Base-by-base conservation (phyloP, 129 eudicot genomes). In the Calendula officinalis region DNA sequence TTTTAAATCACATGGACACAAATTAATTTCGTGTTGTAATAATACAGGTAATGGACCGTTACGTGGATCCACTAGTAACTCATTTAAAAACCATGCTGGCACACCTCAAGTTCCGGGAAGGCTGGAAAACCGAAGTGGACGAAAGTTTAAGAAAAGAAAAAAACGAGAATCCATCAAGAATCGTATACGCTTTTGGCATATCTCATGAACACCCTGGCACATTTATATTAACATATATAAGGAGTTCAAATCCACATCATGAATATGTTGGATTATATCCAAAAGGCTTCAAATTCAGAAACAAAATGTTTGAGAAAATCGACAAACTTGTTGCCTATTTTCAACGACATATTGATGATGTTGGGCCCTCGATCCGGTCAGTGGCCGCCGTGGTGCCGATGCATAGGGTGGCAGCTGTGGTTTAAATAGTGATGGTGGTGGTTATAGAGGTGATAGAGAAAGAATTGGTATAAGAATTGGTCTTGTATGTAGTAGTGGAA, bases 171-270 rank as follows among this genome's bases (percentile, higher is more conserved):
- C 99, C 99, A 38, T 80, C 77, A 75, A 88, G 95, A 72, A 94
- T 89, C 43, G 95, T 84, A 3, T 94, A 94, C 71, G 57, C 94
- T 44, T 94, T 94, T 81, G 99, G 99, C 41, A 94, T 94, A 73
- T 88, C 92, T 17, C 95, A 89, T 59, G 99, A 94, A 50, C 95
- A 94, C 63, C 99, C 99, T 4, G 99, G 99, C 52, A 83, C 94
- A 7, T 86, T 89, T 65, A 89, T 88, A 17, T 67, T 94, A 27
- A 94, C 99, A 7, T 94, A 82, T 70, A 86, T 94, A 55, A 62
- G 97, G 47, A 86, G 86, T 77, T 88, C 95, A 49, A 89, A 80
- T 67, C 99, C 99, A 7, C 99, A 86, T 78, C 99, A 94, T 13
- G 99, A 94, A 81, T 94, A 77, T 78, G 73, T 94, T 57, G 95